Percentiles rank a stretch among this genome's conserved stretches.
phyloP scores from a whole-genome alignment of 768 basidiomycete genomes.

The Collybiopsis luxurians region DNA sequence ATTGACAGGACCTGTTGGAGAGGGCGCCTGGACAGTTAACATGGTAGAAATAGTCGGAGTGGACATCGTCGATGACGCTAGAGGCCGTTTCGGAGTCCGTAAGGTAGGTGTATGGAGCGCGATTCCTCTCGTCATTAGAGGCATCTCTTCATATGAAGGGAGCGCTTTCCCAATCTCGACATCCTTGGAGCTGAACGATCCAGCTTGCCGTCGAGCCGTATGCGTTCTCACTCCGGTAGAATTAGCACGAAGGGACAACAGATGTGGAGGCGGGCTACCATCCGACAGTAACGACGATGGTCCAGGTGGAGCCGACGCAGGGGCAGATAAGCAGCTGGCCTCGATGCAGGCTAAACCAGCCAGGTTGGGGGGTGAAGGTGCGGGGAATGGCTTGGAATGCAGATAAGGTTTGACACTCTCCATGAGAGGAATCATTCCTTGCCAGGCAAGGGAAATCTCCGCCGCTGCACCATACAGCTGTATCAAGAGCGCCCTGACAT shows the following conservation, averaged over 20 bases:
- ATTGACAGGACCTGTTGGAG: slow-evolving; percentile 39
- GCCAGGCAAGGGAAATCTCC: slow-evolving; percentile 88
- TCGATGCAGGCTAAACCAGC: slow-evolving; percentile 9
- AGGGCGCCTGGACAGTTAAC: slow-evolving; percentile 23
- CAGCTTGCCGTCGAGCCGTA: slow-evolving; percentile 78
- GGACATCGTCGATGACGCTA: slow-evolving; percentile 29
- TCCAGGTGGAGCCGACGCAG: slow-evolving; percentile 23
- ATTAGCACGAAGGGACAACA: slow-evolving; percentile 21
- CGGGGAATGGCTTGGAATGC: slow-evolving; percentile 25
- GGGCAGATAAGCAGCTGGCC: slow-evolving; percentile 20
- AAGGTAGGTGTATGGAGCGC: slow-evolving; percentile 36
- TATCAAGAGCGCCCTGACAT: slow-evolving; percentile 80
- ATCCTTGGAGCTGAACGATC: slow-evolving; percentile 93
- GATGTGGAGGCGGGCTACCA: slow-evolving; percentile 13
- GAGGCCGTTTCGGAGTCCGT: slow-evolving; percentile 50
- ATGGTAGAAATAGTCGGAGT: too few species aligned
- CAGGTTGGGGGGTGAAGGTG: slow-evolving; percentile 18
- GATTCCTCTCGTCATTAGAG: slow-evolving; percentile 33
- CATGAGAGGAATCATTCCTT: slow-evolving; percentile 65
- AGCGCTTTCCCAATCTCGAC: slow-evolving; percentile 83
- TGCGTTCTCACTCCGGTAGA: slow-evolving; percentile 41
- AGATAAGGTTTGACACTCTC: slow-evolving; percentile 68
- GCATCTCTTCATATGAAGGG: slow-evolving; percentile 58
- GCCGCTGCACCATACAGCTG: slow-evolving; percentile 88
- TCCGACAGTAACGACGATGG: slow-evolving; percentile 17